Evolutionary conservation across 2,329 filamentous ascomycete species (phyloP).

Genomic region (Aspergillus novofumigatus): DNA sequence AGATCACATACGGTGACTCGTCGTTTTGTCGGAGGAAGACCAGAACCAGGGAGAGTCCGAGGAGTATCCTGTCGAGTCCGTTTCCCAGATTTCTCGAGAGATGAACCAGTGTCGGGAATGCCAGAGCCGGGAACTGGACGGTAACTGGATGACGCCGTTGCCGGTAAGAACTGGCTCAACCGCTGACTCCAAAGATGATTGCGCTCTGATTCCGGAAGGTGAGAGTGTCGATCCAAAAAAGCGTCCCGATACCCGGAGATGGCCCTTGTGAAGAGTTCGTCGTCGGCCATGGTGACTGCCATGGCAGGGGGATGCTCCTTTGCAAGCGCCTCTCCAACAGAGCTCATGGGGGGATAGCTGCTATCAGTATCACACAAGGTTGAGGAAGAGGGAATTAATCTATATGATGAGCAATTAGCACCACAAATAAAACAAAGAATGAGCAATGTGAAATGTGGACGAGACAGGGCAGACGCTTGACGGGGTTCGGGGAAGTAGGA

Average conservation of each 20-base stretch:
- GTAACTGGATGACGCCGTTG: constrained; percentile 17
- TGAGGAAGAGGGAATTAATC: constrained; percentile 1
- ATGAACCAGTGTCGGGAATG: constrained; percentile 16
- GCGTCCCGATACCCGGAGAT: constrained; percentile 40
- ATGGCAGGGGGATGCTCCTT: constrained; percentile 24
- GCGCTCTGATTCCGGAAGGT: constrained; percentile 39
- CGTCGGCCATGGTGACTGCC: constrained; percentile 33
- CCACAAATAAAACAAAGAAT: constrained; percentile 3
- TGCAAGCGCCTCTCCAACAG: constrained; percentile 9
- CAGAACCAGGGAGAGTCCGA: constrained; percentile 36
- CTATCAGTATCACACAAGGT: constrained; percentile 27
- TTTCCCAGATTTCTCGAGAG: constrained; percentile 37
- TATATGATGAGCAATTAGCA: constrained; percentile 9
- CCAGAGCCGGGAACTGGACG: constrained; percentile 18
- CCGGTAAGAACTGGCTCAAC: constrained; percentile 37
- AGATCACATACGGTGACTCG: constrained; percentile 44
- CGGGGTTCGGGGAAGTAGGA: background rate
- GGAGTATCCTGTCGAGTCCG: constrained; percentile 40
- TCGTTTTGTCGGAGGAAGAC: constrained; percentile 39
- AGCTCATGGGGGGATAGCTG: constrained; percentile 17
- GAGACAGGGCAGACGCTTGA: constrained; percentile 5
- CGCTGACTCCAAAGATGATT: constrained; percentile 39
- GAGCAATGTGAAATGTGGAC: constrained; percentile 2
- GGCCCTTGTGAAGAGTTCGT: constrained; percentile 38
- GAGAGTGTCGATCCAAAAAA: constrained; percentile 39